Evolutionary conservation across 371 early-diverging fungal species (phyloP).

Genomic region (Lichtheimia hyalospora): DNA sequence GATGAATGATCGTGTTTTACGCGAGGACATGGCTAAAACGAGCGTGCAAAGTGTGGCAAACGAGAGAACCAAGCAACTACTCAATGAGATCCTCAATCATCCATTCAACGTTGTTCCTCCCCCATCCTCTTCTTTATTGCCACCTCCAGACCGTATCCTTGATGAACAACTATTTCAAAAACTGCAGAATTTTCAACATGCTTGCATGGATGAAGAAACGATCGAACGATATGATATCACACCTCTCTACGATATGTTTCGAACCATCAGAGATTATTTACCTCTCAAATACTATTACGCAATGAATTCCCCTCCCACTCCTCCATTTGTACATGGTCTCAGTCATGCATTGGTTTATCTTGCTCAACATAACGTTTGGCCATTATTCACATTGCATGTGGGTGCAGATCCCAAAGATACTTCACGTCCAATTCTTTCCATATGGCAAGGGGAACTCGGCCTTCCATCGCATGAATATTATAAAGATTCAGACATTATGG

Average conservation of each 20-base stretch:
- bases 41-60: constrained; percentile 14
- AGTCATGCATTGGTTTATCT: constrained; percentile 16
- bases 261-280: constrained; percentile 25
- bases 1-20: constrained; percentile 26
- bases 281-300: constrained; percentile 8
- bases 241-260: constrained; percentile 40
- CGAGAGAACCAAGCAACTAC: constrained; percentile 15
- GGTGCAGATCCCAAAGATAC: constrained; percentile 35
- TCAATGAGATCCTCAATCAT: constrained; percentile 20
- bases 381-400: constrained; percentile 36
- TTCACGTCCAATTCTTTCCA: constrained; percentile 19
- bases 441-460: constrained; percentile 45
- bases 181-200: constrained; percentile 41
- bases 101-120: constrained; percentile 2
- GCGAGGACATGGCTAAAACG: constrained; percentile 26
- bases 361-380: constrained; percentile 19
- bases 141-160: constrained; percentile 35
- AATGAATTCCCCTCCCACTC: background rate
- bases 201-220: constrained; percentile 55
- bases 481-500: constrained; percentile 28
- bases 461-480: constrained; percentile 56
- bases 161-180: constrained; percentile 45
- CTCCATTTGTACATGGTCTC: constrained; percentile 10
- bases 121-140: constrained; percentile 13
- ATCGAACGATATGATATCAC: constrained; percentile 31